Conservation (phyloP, 2,329 filamentous ascomycete species). For the Diaporthe humulicola region DNA sequence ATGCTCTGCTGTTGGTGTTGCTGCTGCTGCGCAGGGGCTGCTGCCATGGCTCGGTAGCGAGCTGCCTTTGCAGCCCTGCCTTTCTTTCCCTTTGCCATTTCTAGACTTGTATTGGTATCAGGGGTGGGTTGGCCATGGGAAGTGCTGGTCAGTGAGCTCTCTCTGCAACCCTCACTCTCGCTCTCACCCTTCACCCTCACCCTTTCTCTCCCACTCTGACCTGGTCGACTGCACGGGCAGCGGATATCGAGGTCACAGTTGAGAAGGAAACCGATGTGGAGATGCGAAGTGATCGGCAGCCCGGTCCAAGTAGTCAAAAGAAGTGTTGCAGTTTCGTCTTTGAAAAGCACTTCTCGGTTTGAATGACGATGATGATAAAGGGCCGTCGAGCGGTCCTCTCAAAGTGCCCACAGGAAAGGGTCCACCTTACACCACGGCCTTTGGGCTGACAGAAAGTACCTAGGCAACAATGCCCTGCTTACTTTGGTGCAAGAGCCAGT, state of each 20-base stretch:
- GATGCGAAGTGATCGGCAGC: neutral
- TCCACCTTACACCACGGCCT: neutral
- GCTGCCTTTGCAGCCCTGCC: constrained; percentile 42
- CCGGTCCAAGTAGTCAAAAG: neutral
- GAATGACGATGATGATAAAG: constrained; percentile 5
- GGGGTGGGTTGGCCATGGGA: neutral
- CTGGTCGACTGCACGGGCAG: neutral
- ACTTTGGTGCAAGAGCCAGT: neutral
- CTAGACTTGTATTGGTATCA: neutral
- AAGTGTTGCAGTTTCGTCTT: neutral
- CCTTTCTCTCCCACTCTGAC: neutral
- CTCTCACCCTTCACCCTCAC: neutral
- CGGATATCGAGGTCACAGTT: neutral
- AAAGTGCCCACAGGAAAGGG: neutral
- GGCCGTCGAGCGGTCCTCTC: neutral
- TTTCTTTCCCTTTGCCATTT: constrained; percentile 45
- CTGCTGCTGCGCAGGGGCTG: constrained; percentile 1
- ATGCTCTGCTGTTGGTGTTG: constrained; percentile 23
- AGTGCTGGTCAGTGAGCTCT: neutral
- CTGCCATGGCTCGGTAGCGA: constrained; percentile 37
- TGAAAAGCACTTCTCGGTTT: neutral
- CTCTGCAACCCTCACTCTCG: neutral
- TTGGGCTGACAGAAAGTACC: neutral
- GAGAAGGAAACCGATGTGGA: too few species aligned
- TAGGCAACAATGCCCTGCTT: neutral